Base-by-base conservation (phyloP, 768 basidiomycete species). In the Roridomyces roridus region DNA sequence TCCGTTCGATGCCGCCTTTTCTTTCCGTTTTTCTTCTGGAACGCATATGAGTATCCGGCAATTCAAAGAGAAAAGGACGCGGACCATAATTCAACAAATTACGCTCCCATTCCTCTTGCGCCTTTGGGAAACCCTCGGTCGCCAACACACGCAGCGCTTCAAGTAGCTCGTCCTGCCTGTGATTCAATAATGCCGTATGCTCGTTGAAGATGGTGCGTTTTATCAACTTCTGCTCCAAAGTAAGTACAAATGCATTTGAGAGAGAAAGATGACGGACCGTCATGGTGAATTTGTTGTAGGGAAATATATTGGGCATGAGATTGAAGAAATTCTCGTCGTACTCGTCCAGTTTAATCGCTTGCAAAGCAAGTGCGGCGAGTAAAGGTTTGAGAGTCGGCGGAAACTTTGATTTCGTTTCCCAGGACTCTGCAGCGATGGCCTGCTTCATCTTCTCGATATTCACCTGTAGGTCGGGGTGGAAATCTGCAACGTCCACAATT, bases 211-310 rank as follows among this genome's bases (percentile, higher is more conserved):
- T 84, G n/a, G 91, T 91, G 7, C 94, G 85, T 69, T 94, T 94
- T 71, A 95, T 91, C 42, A 98, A 82, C 87, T 97, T 98, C 91
- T 96, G 68, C 42, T 21, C 31, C 23, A 55, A 6, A 23, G 55
- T 29, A 23, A 31, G 36, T 9, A 12, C 3, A 36, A 8, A 23
- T 34, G 46, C 0, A 28, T 44, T 37, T 10, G 15, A 34, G 18
- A 40, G 17, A 26, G 34, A 35, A 29, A 26, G 21, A 35, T 25
- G 17, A 79, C 88, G 47, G 51, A 91, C 89, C 46, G 83, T 90
- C 88, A 98, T 94, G 0, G 93, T 96, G 70, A 92, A 99, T 62
- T 89, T 87, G 75, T 99, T 99, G 68, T 98, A 98, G 0, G 94
- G 94, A 65, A 98, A 94, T 35, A 96, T 70, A 21, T 74, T 79